Evolutionary conservation across 1,139 yeast species (phyloP), one percentile per base, ranked within the genome.

Genomic region (Hansenula lynferdii): DNA sequence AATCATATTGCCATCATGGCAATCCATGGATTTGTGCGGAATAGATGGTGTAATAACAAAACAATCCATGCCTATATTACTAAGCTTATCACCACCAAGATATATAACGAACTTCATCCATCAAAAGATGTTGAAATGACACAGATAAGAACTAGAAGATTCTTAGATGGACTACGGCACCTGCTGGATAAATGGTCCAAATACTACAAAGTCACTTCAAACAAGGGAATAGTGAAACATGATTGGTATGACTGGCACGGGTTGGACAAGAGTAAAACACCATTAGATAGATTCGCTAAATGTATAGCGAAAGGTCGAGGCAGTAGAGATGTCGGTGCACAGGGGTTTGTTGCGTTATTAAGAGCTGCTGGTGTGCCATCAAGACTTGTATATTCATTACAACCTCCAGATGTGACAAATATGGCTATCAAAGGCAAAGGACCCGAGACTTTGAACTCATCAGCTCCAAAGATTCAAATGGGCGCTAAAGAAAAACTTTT

Each of bases 391-490:
- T 80, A 80, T 50, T 89, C 96, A 0, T 52, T 90, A 19, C 99
- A 94, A 54, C 92, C 96, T 0, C 90, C 96, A 0, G 97, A 92
- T 56, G 83, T 79, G 51, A 80, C 92, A 8, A 37, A 43, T 28
- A 44, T 44, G 36, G 46, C 42, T 23, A 42, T 49, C 15, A 48
- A 45, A 22, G 21, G 26, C 10, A 36, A 34, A 19, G 15, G 7
- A 18, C n/a, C 16, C 1, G 14, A 18, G 15, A 14, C 19, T 36
- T 28, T 27, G 33, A 10, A 10, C 6, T 15, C 16, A n/a, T n/a
- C 24, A n/a, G 36, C 34, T 26, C 18, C 19, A 15, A 18, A 24
- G 28, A 23, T 49, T 4, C 15, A 6, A 24, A 24, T n/a, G 15
- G n/a, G 26, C 8, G 36, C 44, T 1, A 36, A 36, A 23, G 51